Conservation (phyloP, 805 yeast species). For the Dipodascus geniculatus region DNA sequence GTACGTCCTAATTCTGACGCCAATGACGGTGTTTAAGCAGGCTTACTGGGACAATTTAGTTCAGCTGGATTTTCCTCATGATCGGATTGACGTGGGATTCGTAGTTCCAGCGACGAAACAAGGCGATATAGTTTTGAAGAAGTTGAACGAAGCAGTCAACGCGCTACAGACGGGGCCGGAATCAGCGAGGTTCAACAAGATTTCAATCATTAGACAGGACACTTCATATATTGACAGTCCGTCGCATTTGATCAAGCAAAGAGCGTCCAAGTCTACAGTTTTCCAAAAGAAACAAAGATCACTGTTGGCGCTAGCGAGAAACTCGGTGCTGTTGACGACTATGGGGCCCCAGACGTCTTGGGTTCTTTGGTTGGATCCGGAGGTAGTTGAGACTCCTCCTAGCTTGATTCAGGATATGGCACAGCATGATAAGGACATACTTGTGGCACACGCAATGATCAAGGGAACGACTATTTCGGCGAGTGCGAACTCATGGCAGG, state of each 20-base stretch:
- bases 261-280: slow-evolving; percentile 73
- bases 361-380: slow-evolving; percentile 95
- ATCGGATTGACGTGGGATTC: slow-evolving; percentile 77
- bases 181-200: slow-evolving; percentile 60
- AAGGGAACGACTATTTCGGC: slow-evolving; percentile 69
- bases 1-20: slow-evolving; percentile 76
- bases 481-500: slow-evolving; percentile 87
- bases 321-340: slow-evolving; percentile 80
- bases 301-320: slow-evolving; percentile 89
- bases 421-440: slow-evolving; percentile 69
- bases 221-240: slow-evolving; percentile 37
- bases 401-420: slow-evolving; percentile 84
- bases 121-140: slow-evolving; percentile 68
- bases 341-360: slow-evolving; percentile 83
- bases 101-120: slow-evolving; percentile 73
- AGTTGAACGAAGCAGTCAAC: slow-evolving; percentile 66
- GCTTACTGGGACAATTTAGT: slow-evolving; percentile 82
- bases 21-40: slow-evolving; percentile 75
- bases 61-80: slow-evolving; percentile 70
- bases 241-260: slow-evolving; percentile 31
- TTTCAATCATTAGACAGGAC: slow-evolving; percentile 88
- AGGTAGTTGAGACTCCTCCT: slow-evolving; percentile 78
- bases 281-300: slow-evolving; percentile 85
- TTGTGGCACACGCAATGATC: slow-evolving; percentile 74
- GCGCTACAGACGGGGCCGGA: slow-evolving; percentile 52